Evolutionary conservation across 106 monocot species (phyloP).

Genomic region (Hemerocallis citrina): DNA sequence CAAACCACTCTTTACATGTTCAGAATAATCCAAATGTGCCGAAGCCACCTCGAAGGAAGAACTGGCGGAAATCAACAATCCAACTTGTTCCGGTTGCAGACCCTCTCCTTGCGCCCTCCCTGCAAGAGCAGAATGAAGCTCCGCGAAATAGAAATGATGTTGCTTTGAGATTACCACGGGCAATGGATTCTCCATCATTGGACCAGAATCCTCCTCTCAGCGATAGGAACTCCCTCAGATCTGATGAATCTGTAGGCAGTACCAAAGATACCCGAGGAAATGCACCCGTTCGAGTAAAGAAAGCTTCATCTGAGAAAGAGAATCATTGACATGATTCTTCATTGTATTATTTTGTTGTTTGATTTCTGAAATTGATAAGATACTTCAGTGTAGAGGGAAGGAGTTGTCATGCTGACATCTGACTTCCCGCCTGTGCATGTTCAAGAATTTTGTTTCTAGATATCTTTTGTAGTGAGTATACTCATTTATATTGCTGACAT

Average conservation of each 20-base stretch:
- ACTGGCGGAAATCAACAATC: conserved; percentile 63
- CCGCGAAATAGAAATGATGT: conserved; percentile 26
- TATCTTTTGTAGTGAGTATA: too few relatives aligned
- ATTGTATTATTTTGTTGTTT: too few relatives aligned
- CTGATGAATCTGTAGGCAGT: conserved; percentile 19
- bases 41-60: conserved; percentile 48
- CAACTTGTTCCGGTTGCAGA: conserved; percentile 44
- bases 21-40: conserved; percentile 30
- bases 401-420: too few relatives aligned
- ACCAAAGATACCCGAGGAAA: conserved; percentile 21
- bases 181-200: conserved; percentile 30
- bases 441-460: too few relatives aligned
- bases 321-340: conserved; percentile 23
- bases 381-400: too few relatives aligned
- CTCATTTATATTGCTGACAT: too few relatives aligned
- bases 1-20: too few relatives aligned
- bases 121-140: conserved; percentile 10
- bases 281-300: conserved; percentile 8
- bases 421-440: too few relatives aligned
- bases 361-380: too few relatives aligned
- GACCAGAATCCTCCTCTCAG: conserved; percentile 33
- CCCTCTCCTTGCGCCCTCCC: conserved; percentile 1
- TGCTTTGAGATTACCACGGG: conserved; percentile 51
- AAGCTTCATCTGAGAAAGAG: conserved; percentile 61
- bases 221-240: conserved; percentile 43